These are phyloP conservation scores for Boletus tylopilopsis DNA, from an alignment of 768 basidiomycete species.

Conservation along the genomic window DNA sequence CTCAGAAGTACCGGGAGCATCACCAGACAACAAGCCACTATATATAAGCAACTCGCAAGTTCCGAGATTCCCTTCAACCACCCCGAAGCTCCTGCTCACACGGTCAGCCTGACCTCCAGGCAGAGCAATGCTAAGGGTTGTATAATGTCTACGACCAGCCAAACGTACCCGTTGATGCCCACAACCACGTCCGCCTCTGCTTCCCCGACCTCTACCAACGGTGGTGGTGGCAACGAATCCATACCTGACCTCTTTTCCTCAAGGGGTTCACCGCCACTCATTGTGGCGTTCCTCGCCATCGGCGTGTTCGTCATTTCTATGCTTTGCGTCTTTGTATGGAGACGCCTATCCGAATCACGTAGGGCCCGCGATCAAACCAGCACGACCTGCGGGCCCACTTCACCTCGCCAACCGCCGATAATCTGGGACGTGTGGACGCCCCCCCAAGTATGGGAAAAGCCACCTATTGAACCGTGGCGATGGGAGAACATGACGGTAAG, in stretches of 20 bases:
- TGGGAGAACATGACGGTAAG: constrained; percentile 46
- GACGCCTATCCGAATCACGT: constrained; percentile 29
- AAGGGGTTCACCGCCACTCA: constrained; percentile 47
- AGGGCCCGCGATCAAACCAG: constrained; percentile 1
- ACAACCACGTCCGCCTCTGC: constrained; percentile 3
- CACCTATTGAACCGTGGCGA: constrained; percentile 9
- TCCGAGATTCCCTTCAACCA: not conserved
- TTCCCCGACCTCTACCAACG: not conserved
- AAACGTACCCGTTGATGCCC: constrained; percentile 1
- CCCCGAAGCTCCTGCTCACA: constrained; percentile 15
- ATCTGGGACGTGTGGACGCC: constrained; percentile 44
- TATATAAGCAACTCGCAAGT: constrained; percentile 9
- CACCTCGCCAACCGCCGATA: constrained; percentile 33
- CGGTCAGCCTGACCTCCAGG: not conserved
- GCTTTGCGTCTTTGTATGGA: constrained; percentile 46
- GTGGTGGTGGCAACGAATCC: not conserved
- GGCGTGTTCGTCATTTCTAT: constrained; percentile 51
- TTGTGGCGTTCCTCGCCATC: constrained; percentile 58
- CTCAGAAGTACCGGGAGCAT: constrained; percentile 5
- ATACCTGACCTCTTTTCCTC: constrained; percentile 25
- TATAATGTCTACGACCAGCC: constrained; percentile 16
- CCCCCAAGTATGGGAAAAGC: not conserved
- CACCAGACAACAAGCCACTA: constrained; percentile 1
- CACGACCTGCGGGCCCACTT: not conserved
- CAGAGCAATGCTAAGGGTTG: constrained; percentile 10